Evolutionary conservation across 257 asterid species (phyloP), one percentile per base, ranked within the genome.

Genomic region (Rhazya stricta): DNA sequence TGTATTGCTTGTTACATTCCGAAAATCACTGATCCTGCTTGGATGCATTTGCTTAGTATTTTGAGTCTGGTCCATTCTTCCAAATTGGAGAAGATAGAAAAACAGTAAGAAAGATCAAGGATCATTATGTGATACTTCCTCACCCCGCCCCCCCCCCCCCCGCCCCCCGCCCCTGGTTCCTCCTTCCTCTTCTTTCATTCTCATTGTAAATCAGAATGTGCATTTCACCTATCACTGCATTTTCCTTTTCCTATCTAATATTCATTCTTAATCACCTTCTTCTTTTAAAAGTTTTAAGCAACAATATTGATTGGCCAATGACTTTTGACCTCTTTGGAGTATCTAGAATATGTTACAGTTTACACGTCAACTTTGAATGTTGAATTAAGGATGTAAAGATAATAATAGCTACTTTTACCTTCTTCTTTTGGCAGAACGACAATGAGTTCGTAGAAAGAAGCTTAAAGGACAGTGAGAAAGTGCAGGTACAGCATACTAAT

Each of bases 391-490:
- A 58, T 56, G 29, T 56, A 15, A 19, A 32, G 42, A 23, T 21
- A 1, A n/a, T 46, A 30, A 1, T 5, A 0, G 37, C 41, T 53
- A 45, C 19, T 15, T n/a, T 13, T 23, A 13, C 67, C 61, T 2
- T 32, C 29, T n/a, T 72, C 57, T 76, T 27, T 77, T 80, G 67
- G 37, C 87, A 93, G 98, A 87, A 77, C 46, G 77, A 91, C 48
- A 25, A 13, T 4, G 77, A 68, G 53, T 89, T 93, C 83, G 84
- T 91, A 18, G 73, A 74, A 11, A 77, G 67, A 84, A 87, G 97
- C 81, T 79, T 93, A 63, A 74, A 76, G 67, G 96, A 90, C 53
- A 91, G 97, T 25, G 92, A 88, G 72, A 82, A 30, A 80, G 98
- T 93, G 41, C 98, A 91, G 96, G 98, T 91, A 80, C 36, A 67